Evolutionary conservation across 805 yeast genomes (phyloP).

Genomic region (Debaryomyces maramus): DNA sequence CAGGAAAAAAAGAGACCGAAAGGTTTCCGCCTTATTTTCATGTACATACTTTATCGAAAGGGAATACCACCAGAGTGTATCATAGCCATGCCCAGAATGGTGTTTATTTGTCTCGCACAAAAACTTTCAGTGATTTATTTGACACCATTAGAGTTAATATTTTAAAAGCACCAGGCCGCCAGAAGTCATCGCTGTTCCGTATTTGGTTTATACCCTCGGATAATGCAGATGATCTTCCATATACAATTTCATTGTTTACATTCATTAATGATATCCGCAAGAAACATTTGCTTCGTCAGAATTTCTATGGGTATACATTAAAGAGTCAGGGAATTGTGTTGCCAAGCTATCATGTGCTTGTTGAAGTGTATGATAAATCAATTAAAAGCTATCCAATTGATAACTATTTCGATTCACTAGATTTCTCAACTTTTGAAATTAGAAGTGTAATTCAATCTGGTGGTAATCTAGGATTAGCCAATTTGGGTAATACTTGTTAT

Average conservation of each 20-base stretch:
- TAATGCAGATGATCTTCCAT: slow-evolving; percentile 21
- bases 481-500: slow-evolving; percentile 88
- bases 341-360: slow-evolving; percentile 26
- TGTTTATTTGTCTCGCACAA: slow-evolving; percentile 30
- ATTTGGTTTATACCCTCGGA: slow-evolving; percentile 38
- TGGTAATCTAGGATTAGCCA: slow-evolving; percentile 60
- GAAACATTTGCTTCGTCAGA: slow-evolving; percentile 28
- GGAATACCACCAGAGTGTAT: slow-evolving; percentile 6
- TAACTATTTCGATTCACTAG: slow-evolving; percentile 12
- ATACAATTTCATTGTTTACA: slow-evolving; percentile 20
- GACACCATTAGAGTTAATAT: slow-evolving; percentile 23
- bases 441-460: slow-evolving; percentile 16
- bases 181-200: slow-evolving; percentile 22
- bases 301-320: slow-evolving; percentile 22
- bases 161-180: slow-evolving; percentile 17
- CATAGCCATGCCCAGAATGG: slow-evolving; percentile 9
- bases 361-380: slow-evolving; percentile 23
- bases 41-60: slow-evolving; percentile 32
- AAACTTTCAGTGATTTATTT: slow-evolving; percentile 34
- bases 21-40: slow-evolving; percentile 36
- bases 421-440: slow-evolving; percentile 13
- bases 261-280: slow-evolving; percentile 30
- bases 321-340: slow-evolving; percentile 30
- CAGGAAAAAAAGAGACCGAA: slow-evolving; percentile 33
- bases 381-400: slow-evolving; percentile 25